Evolutionary conservation across 768 basidiomycete species (phyloP).

Genomic region (Boletus insuetus): DNA sequence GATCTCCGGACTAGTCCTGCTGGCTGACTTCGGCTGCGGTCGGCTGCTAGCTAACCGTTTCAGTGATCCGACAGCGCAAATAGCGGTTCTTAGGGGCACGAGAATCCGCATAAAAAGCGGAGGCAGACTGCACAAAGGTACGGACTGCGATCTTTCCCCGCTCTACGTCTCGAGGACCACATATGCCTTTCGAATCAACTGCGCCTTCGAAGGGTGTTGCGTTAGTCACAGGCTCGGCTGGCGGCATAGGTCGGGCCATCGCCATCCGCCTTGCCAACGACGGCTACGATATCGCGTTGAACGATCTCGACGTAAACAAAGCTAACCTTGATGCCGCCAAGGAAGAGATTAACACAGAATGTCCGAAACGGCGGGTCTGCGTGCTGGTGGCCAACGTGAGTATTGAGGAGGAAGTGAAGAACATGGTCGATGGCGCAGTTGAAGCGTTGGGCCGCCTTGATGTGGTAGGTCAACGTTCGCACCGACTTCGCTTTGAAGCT

Average conservation of each 20-base stretch:
- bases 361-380: constrained; percentile 9
- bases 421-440: constrained; percentile 27
- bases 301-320: constrained; percentile 30
- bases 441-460: constrained; percentile 30
- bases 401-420: constrained; percentile 29
- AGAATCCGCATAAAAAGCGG: constrained; percentile 2
- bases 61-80: too few relatives aligned
- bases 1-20: too few relatives aligned
- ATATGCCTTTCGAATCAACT: constrained; percentile 4
- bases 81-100: too few relatives aligned
- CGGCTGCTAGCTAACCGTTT: too few relatives aligned
- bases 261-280: constrained; percentile 36
- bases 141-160: neutral
- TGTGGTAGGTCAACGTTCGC: constrained; percentile 26
- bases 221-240: constrained; percentile 31
- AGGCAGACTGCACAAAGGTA: neutral
- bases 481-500: neutral
- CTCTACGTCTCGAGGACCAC: neutral
- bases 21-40: too few relatives aligned
- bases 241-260: constrained; percentile 34
- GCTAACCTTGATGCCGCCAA: constrained; percentile 10
- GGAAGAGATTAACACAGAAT: constrained; percentile 12
- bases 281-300: constrained; percentile 36
- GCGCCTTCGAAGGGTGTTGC: constrained; percentile 27
- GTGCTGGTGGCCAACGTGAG: constrained; percentile 26